These are phyloP conservation scores for Mortierella sp. DNA, from an alignment of 371 early-diverging fungal species.

Conservation along the genomic window DNA sequence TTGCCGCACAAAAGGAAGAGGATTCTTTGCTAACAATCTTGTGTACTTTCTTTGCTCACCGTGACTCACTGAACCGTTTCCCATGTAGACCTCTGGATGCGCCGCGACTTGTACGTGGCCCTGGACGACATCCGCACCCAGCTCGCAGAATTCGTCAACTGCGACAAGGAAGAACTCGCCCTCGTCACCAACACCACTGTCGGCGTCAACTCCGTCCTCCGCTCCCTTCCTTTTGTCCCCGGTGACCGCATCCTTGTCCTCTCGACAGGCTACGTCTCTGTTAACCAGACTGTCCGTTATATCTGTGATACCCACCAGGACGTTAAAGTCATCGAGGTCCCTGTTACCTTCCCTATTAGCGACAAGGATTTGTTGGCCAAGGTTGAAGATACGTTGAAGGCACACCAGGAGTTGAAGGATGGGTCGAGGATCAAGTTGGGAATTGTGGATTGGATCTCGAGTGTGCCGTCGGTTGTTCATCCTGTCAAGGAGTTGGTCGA, in stretches of 20 bases:
- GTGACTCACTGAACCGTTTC: not conserved
- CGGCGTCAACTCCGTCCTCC: conserved; percentile 61
- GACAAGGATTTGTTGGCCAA: conserved; percentile 54
- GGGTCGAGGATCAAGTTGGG: conserved; percentile 62
- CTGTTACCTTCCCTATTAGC: conserved; percentile 54
- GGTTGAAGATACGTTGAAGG: conserved; percentile 42
- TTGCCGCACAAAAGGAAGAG: not conserved
- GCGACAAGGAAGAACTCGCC: conserved; percentile 59
- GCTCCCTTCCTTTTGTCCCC: conserved; percentile 56
- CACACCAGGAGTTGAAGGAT: conserved; percentile 38
- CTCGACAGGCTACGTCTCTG: conserved; percentile 65
- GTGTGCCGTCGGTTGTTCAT: conserved; percentile 64
- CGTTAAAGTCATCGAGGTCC: conserved; percentile 46
- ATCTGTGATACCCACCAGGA: conserved; percentile 53
- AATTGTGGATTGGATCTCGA: conserved; percentile 70
- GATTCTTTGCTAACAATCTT: conserved; percentile 43
- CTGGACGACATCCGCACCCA: conserved; percentile 26
- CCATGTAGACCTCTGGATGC: conserved; percentile 11
- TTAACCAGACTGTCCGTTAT: conserved; percentile 58
- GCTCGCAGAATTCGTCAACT: conserved; percentile 55
- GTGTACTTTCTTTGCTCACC: conserved; percentile 45
- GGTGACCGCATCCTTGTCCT: conserved; percentile 61
- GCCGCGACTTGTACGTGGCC: conserved; percentile 29
- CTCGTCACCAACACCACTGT: conserved; percentile 62
- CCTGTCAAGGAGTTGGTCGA: conserved; percentile 68